Conservation (phyloP, 1,139 yeast genomes). For the Blastobotrys indianensis region DNA sequence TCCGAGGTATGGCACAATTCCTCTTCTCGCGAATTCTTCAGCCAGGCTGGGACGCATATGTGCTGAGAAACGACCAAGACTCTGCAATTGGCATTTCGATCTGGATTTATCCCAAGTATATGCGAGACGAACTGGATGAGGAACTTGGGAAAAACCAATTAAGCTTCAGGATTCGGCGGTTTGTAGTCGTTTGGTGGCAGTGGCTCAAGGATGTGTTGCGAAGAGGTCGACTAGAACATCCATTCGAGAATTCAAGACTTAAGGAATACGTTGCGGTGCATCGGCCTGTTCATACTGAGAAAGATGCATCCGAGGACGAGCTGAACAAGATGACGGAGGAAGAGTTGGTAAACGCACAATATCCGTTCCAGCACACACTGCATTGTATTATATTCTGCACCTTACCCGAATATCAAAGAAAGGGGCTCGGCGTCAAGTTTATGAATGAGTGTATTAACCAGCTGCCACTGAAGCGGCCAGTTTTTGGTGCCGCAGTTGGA, state of each 20-base stretch:
- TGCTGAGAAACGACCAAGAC: not conserved
- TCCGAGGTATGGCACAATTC: conserved; percentile 1
- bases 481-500: not conserved
- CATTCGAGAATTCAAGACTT: conserved; percentile 1
- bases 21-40: not conserved
- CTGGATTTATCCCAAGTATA: too few species aligned
- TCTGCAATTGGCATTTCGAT: too few species aligned
- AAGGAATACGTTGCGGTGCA: not conserved
- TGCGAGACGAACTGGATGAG: too few species aligned
- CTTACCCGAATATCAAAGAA: not conserved
- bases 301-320: not conserved
- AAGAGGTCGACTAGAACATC: not conserved
- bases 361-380: not conserved
- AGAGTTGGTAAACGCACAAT: not conserved
- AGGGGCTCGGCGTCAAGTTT: not conserved
- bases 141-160: too few species aligned
- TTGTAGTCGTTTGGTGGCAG: too few species aligned
- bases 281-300: not conserved
- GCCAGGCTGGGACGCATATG: not conserved
- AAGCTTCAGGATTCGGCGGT: too few species aligned
- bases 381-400: conserved; percentile 1
- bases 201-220: too few species aligned
- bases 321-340: not conserved
- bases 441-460: not conserved
- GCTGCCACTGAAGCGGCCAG: not conserved